Evolutionary conservation across 2,329 filamentous ascomycete genomes (phyloP), one percentile per base, ranked within the genome.

Genomic region (Fusarium penzigii): DNA sequence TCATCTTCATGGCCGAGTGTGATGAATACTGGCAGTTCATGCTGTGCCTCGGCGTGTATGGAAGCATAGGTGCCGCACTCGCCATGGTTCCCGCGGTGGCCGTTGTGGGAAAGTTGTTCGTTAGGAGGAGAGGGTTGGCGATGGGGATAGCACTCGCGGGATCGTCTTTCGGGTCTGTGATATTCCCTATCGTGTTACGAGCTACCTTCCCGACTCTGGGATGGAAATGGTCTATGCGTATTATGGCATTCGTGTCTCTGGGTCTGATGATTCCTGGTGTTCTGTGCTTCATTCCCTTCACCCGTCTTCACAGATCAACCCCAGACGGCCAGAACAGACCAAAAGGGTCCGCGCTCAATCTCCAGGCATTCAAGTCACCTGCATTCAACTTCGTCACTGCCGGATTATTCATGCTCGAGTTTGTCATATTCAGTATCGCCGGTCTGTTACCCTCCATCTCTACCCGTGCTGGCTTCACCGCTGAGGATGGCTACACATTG

Each of bases 11-110:
- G 29, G 78, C 74, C 0, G 67, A 79, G 48, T 80, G 77, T 57
- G 65, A 61, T 6, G 47, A 62, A 17, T 80, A 80, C 61, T 78
- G 74, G 76, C 76, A 80, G 8, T 79, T 80, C 39, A 63, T 79
- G 29, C 66, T 79, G 5, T 67, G 70, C 0, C 68, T 78, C 5
- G 75, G 78, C 3, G 47, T 77, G 1, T 72, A 74, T 25, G 68
- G 74, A 11, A 76, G 77, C 3, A 48, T 77, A 4, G 75, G 76
- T 1, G 69, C 63, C 16, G 72, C 75, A 5, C 61, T 73, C 17
- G 56, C 72, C 1, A 73, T 72, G 45, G 57, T 65, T 1, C 65
- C 70, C 2, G 69, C 74, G 0, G 56, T 72, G 11, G 66, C 68
- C 10, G 52, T 66, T 3, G 61, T 72, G 5, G 68, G 63, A 5